Conservation (phyloP, 495 filamentous ascomycete genomes). For the Penicillium robsamsonii region DNA sequence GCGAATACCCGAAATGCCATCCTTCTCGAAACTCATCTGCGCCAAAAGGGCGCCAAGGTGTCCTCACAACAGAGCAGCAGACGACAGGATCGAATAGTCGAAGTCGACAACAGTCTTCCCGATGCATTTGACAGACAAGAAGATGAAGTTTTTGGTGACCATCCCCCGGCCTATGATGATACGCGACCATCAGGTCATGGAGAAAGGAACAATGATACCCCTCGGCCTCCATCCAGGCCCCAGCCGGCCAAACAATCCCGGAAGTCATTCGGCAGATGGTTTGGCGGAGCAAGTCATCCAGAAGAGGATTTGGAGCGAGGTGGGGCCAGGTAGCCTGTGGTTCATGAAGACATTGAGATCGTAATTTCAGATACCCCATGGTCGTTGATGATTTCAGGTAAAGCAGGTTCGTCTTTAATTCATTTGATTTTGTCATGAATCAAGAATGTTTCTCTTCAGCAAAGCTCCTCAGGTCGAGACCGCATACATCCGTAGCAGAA, state of each 20-base stretch:
- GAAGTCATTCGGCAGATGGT: constrained; percentile 30
- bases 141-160: constrained; percentile 21
- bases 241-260: constrained; percentile 25
- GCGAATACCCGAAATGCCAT: constrained; percentile 77
- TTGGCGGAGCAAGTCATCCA: constrained; percentile 31
- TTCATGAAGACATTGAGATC: constrained; percentile 4
- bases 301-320: constrained; percentile 36
- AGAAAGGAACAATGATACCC: constrained; percentile 5
- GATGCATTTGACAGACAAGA: constrained; percentile 44
- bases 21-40: constrained; percentile 68
- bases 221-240: constrained; percentile 21
- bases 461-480: constrained; percentile 36
- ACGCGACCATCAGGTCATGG: constrained; percentile 14
- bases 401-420: background rate
- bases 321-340: constrained; percentile 8
- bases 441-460: constrained; percentile 48
- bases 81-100: constrained; percentile 11
- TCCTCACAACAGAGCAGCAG: constrained; percentile 23
- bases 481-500: constrained; percentile 62
- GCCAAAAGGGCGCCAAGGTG: constrained; percentile 42
- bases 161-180: constrained; percentile 32
- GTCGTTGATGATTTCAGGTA: background rate
- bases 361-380: constrained; percentile 18
- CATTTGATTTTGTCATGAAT: constrained; percentile 4
- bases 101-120: constrained; percentile 38